Evolutionary conservation across 2,329 filamentous ascomycete species (phyloP).

Genomic region (Trichoderma lentiforme): DNA sequence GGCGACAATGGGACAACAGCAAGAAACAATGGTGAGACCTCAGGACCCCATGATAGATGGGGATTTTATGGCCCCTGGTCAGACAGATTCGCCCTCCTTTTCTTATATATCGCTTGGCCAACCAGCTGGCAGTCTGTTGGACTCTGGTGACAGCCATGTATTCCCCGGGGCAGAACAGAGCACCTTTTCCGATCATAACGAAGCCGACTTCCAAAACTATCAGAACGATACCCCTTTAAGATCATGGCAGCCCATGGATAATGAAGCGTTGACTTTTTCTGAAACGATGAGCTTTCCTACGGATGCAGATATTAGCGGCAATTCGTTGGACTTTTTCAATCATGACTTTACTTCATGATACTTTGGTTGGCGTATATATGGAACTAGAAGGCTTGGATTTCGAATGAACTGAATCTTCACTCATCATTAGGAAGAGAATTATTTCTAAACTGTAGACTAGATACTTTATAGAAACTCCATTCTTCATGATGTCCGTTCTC

Average conservation of each 20-base stretch:
- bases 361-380: background rate
- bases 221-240: slow-evolving; percentile 30
- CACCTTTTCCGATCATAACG: slow-evolving; percentile 34
- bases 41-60: background rate
- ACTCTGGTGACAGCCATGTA: slow-evolving; percentile 27
- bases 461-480: background rate
- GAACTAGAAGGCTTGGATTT: background rate
- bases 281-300: slow-evolving; percentile 23
- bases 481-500: background rate
- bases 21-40: background rate
- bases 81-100: slow-evolving; percentile 29
- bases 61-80: slow-evolving; percentile 26
- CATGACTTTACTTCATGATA: background rate
- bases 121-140: slow-evolving; percentile 21
- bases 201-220: slow-evolving; percentile 32
- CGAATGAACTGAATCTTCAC: background rate
- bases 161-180: slow-evolving; percentile 31
- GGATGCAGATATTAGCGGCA: slow-evolving; percentile 20
- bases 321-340: slow-evolving; percentile 23
- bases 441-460: background rate
- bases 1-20: background rate
- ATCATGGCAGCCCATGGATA: slow-evolving; percentile 32
- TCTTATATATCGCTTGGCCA: slow-evolving; percentile 25
- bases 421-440: background rate
- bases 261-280: slow-evolving; percentile 28